These are phyloP conservation scores for Starmerella khaoyaiensis DNA, from an alignment of 805 yeast species.

Conservation along the genomic window DNA sequence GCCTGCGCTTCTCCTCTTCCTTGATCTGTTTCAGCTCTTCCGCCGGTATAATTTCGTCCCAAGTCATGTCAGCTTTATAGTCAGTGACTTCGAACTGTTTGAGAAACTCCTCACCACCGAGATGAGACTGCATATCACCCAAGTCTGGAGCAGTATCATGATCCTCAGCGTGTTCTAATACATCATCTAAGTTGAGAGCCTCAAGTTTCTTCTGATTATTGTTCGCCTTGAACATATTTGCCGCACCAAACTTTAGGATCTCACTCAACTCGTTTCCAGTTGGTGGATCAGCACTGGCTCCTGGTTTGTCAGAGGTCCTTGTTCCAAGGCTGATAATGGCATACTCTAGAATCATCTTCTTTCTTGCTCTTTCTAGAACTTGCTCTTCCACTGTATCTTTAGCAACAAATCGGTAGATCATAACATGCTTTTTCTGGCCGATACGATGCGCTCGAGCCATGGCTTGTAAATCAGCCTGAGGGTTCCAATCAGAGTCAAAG, in stretches of 20 bases:
- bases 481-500: conserved; percentile 98
- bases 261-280: conserved; percentile 75
- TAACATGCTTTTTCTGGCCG: conserved; percentile 97
- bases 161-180: conserved; percentile 91
- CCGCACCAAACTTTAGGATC: conserved; percentile 95
- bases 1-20: conserved; percentile 75
- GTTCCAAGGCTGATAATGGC: conserved; percentile 96
- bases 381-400: conserved; percentile 98
- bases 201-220: conserved; percentile 94
- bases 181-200: conserved; percentile 89
- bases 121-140: conserved; percentile 70
- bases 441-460: conserved; percentile 99
- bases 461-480: conserved; percentile 97
- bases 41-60: conserved; percentile 98
- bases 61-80: conserved; percentile 92
- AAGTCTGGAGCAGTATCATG: conserved; percentile 91
- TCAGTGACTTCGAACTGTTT: conserved; percentile 97
- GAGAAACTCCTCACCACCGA: conserved; percentile 96
- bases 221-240: conserved; percentile 90
- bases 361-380: conserved; percentile 88
- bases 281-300: conserved; percentile 45
- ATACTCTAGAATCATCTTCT: conserved; percentile 95
- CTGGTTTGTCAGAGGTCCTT: conserved; percentile 47
- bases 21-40: conserved; percentile 80
- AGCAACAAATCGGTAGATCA: conserved; percentile 94